Evolutionary conservation across 164 flowering plant species (phyloP), one percentile per base, ranked within the genome.

Genomic region (Vitis riparia): DNA sequence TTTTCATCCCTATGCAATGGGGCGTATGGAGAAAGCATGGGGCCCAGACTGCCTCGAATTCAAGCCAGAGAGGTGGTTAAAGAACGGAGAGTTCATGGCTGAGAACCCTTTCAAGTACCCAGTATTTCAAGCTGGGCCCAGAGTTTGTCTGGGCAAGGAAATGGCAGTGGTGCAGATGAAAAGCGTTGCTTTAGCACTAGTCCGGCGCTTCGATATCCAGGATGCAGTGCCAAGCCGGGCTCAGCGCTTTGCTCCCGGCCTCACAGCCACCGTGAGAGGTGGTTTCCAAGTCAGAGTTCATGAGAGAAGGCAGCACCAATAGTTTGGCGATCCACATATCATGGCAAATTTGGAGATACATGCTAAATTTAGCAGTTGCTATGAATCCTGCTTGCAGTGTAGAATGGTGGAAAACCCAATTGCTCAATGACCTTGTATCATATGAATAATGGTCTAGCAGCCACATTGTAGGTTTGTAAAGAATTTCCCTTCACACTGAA

Each of bases 1-100:
- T 0, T 94, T 89, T 73, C 98, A 94, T 63, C 87, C 90, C 11
- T 94, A 91, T 62, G 98, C 98, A 0, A 94, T 94, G 97, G 98
- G 98, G 30, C 82, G 98, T 74, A 89, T 94, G 92, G 90, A 87
- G 49, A 63, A 70, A 6, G 13, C 87, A 0, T 94, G 98, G 98
- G 98, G 98, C 4, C 51, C 78, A 2, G 97, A 92, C 55, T 79
- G 86, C 48, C 65, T 73, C 0, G 87, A 87, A 14, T 94, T 89
- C 77, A 83, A 75, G 58, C 97, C 98, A 3, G 86, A 87, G 59
- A 80, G 97, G 62, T 94, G 98, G 98, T 49, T 94, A 47, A 53
- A 74, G 55, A 62, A 81, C 10, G 97, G 93, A 0, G 56, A 53
- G 2, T 92, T 91, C 59, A n/a, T 61, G 10, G 84, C 85, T 0